Base-by-base conservation (phyloP, 306 rosid genomes). In the Quillaja saponaria region DNA sequence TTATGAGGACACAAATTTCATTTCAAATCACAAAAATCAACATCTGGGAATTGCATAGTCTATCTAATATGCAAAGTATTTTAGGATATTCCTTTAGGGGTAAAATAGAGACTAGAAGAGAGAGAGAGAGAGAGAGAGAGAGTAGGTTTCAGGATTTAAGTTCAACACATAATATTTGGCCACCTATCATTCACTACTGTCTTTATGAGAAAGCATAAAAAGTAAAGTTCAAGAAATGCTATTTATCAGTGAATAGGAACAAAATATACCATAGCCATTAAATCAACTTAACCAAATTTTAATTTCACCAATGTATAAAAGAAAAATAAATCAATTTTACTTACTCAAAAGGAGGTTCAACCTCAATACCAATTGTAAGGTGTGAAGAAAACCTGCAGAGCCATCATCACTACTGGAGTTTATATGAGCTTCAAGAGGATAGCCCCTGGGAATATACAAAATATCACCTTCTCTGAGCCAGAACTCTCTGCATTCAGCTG, bases 291-390 rank as follows among this genome's bases (percentile, higher is more conserved):
- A 39, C 44, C 44, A 39, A 39, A 39, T 39, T 39, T 39, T 39
- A 58, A 49, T 13, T 53, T 45, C n/a, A 62, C 56, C 19, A 25
- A 20, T 49, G n/a, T n/a, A n/a, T 37, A 58, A 51, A 76, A 31
- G 46, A n/a, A 31, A 13, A 52, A 41, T 16, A 46, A 62, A 34
- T 51, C 58, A 68, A 73, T 35, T 35, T 68, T 60, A 85, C 97
- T 82, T 85, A 90, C 97, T 79, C 92, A 5, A 90, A 90, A 57
- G 92, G 85, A 59, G 92, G 92, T 74, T 90, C 97, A 33, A 90
- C 85, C 82, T 90, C 97, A 59, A 90, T 66, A 41, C 95, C 83
- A 68, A 90, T 76, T 51, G 97, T 90, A 28, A 90, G 82, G 65
- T 90, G 97, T 61, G 87, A 63, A 55, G 95, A 90, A 68, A 75